Base-by-base conservation (phyloP, 2,329 filamentous ascomycete species). In the Venturia pyrina region DNA sequence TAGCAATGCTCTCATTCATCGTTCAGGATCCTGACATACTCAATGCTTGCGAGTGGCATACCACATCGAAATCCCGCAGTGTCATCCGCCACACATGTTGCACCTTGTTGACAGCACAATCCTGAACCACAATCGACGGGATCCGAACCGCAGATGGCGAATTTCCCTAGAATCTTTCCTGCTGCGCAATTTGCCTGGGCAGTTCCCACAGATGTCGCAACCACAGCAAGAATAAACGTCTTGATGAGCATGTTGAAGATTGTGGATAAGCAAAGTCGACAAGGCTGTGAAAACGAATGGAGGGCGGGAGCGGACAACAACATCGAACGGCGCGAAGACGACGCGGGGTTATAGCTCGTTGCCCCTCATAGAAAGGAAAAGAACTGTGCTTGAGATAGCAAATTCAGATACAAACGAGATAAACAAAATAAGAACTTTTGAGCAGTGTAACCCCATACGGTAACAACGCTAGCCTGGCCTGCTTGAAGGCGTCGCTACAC, bases 121-220 rank as follows among this genome's bases (percentile, higher is more conserved):
- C 61, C 61, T 6, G n/a, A 32, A 34, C 65, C 65, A 28, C 65
- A 66, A 43, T 66, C 65, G 32, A 66, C 65, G 5, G 65, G 65
- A 44, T 41, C 10, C 6, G 59, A 44, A 37, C 65, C 65, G 48
- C 65, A 66, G 4, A 66, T 41, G 32, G 60, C 65, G 24, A 66
- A 57, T 32, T 66, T 66, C 11, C 65, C 65, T 4, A 66, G 40
- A 15, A 66, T 57, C 46, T 37, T 43, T 6, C 65, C 65, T 24
- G 65, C 44, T 2, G 65, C 40, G 37, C 64, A 66, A 40, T 63
- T 41, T 7, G 43, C 40, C 28, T 44, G 34, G 1, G 28, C 57
- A 24, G 37, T 28, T 11, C 41, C 59, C 2, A 40, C 57, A 13
- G 37, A 21, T 11, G 24, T 11, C 6, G 64, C 56, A 5, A 66